These are phyloP conservation scores for Elongisporangium senticosum DNA, from an alignment of 352 stramenopile species.

Conservation along the genomic window DNA sequence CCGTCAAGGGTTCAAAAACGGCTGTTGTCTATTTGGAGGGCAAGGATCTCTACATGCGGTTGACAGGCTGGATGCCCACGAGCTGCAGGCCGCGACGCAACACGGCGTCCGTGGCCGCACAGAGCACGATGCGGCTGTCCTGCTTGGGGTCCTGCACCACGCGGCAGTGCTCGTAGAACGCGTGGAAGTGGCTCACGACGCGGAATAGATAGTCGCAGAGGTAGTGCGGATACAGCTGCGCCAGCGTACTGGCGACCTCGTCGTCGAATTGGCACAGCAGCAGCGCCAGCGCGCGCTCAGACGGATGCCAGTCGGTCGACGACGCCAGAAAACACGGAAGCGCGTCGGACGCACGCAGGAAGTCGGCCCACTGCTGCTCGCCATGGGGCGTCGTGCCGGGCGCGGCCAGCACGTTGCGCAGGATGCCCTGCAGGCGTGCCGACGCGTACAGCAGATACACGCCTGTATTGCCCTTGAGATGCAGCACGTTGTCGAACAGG, in stretches of 20 bases:
- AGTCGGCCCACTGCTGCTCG: conserved; percentile 23
- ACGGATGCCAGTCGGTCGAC: conserved; percentile 53
- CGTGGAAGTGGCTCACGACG: conserved; percentile 70
- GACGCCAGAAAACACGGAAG: conserved; percentile 28
- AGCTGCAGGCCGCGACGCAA: conserved; percentile 60
- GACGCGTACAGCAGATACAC: conserved; percentile 83
- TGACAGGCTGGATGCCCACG: conserved; percentile 55
- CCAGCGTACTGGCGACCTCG: conserved; percentile 45
- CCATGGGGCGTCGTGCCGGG: conserved; percentile 11
- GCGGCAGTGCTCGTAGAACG: conserved; percentile 78
- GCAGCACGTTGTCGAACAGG: conserved; percentile 73
- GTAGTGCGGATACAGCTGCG: conserved; percentile 65
- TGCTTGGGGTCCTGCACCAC: conserved; percentile 61
- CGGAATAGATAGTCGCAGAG: conserved; percentile 83
- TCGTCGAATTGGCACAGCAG: conserved; percentile 77
- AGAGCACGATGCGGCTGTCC: conserved; percentile 65
- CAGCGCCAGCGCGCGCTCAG: conserved; percentile 64
- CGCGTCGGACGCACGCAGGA: conserved; percentile 18
- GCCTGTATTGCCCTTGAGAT: conserved; percentile 78
- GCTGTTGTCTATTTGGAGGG: background rate
- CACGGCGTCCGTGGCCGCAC: conserved; percentile 65
- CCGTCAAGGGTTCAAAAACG: background rate
- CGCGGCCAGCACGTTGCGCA: conserved; percentile 40
- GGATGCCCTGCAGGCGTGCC: conserved; percentile 65
- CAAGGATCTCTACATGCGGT: conserved; percentile 50